Evolutionary conservation across 2,329 filamentous ascomycete genomes (phyloP).

Genomic region (Ascochyta clinopodiicola): DNA sequence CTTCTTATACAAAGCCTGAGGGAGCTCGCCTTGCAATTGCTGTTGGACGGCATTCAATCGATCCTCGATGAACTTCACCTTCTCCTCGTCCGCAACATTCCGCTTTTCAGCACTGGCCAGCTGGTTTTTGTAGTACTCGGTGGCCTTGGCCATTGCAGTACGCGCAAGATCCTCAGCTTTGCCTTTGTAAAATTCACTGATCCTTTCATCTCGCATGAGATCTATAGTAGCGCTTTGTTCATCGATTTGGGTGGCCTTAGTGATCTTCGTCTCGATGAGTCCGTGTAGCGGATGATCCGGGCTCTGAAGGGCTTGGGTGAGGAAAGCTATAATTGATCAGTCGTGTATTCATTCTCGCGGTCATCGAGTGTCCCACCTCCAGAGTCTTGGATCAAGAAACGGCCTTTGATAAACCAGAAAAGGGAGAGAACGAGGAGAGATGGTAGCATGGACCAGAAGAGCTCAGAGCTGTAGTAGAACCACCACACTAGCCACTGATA

Average conservation of each 20-base stretch:
- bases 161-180: too few species aligned
- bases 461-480: background rate
- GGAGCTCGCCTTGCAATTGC: background rate
- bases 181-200: too few species aligned
- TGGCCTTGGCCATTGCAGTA: background rate
- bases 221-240: background rate
- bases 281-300: background rate
- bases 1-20: too few species aligned
- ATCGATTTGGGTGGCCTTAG: background rate
- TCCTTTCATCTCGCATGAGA: too few species aligned
- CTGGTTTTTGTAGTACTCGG: background rate
- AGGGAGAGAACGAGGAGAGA: background rate
- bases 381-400: background rate
- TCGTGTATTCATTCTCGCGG: background rate
- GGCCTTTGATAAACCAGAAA: background rate
- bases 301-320: background rate
- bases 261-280: background rate
- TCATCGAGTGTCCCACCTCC: background rate
- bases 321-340: background rate
- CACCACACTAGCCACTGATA: background rate
- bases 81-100: background rate
- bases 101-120: background rate
- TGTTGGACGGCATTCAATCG: background rate
- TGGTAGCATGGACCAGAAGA: background rate
- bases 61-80: background rate